These are phyloP conservation scores for Perilla frutescens DNA, from an alignment of 257 asterid species.

Conservation along the genomic window DNA sequence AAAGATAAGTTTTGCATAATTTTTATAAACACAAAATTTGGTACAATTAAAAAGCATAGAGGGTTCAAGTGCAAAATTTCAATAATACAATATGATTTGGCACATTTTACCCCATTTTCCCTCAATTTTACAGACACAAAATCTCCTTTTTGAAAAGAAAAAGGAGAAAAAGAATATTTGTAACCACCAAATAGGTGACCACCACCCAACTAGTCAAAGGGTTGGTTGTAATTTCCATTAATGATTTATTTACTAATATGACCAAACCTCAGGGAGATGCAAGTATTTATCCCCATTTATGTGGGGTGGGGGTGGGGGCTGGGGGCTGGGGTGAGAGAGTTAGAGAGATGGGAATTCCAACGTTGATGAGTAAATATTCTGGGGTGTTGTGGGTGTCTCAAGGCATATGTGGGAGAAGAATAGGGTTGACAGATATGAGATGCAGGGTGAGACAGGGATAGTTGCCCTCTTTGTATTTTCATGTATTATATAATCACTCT, in stretches of 20 bases:
- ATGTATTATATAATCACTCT: neutral
- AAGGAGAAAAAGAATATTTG: too few relatives aligned
- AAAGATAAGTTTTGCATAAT: too few relatives aligned
- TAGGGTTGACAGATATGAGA: neutral
- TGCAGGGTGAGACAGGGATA: neutral
- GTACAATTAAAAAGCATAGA: too few relatives aligned
- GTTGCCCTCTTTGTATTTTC: neutral
- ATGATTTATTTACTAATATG: neutral
- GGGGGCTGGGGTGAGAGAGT: neutral
- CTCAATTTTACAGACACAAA: too few relatives aligned
- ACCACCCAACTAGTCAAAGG: too few relatives aligned
- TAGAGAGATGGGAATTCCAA: slow-evolving; percentile 6
- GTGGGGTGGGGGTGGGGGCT: neutral
- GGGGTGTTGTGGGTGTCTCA: neutral
- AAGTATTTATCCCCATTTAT: neutral
- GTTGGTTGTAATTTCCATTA: too few relatives aligned
- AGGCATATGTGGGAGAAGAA: slow-evolving; percentile 9
- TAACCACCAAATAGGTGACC: too few relatives aligned
- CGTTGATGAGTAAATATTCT: neutral
- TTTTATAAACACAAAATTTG: too few relatives aligned
- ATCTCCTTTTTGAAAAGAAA: too few relatives aligned
- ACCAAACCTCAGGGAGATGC: neutral
- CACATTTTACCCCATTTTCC: too few relatives aligned
- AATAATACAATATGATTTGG: too few relatives aligned
- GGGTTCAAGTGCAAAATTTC: too few relatives aligned